Conservation (phyloP, 306 rosid genomes). For the Aeschynomene evenia region DNA sequence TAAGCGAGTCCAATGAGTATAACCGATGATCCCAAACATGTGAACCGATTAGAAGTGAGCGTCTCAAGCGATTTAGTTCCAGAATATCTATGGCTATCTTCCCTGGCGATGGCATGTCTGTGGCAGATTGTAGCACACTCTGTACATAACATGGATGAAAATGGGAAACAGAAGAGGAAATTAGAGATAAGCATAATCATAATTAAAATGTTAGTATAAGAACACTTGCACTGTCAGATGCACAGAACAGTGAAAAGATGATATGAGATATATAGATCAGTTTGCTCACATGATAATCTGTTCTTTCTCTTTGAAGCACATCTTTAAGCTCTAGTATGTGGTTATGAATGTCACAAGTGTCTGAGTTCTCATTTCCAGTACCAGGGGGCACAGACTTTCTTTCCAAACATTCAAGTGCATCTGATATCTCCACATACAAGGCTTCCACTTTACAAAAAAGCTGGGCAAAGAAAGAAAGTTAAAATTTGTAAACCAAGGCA, state of each 20-base stretch:
- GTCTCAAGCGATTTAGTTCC: constrained; percentile 77
- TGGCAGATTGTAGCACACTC: constrained; percentile 61
- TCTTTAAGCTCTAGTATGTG: constrained; percentile 69
- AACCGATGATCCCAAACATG: constrained; percentile 89
- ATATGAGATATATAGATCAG: constrained; percentile 4
- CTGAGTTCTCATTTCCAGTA: constrained; percentile 44
- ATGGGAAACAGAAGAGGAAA: background rate
- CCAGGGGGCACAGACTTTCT: constrained; percentile 47
- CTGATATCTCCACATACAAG: constrained; percentile 70
- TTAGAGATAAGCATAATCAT: constrained; percentile 13
- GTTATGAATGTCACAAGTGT: constrained; percentile 50
- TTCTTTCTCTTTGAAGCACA: constrained; percentile 63
- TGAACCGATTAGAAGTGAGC: constrained; percentile 75
- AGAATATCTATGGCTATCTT: constrained; percentile 57
- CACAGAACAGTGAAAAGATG: background rate
- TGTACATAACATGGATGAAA: constrained; percentile 25
- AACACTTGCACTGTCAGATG: constrained; percentile 13
- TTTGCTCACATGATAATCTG: constrained; percentile 72
- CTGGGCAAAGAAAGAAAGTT: constrained; percentile 43
- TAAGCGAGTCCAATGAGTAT: constrained; percentile 60
- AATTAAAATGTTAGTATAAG: background rate
- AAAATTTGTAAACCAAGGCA: constrained; percentile 15
- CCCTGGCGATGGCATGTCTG: constrained; percentile 43
- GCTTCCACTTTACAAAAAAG: constrained; percentile 68
- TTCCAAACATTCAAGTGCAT: constrained; percentile 65